These are phyloP conservation scores for Ustilago nuda DNA, from an alignment of 1,284 basidiomycete species.

Conservation along the genomic window DNA sequence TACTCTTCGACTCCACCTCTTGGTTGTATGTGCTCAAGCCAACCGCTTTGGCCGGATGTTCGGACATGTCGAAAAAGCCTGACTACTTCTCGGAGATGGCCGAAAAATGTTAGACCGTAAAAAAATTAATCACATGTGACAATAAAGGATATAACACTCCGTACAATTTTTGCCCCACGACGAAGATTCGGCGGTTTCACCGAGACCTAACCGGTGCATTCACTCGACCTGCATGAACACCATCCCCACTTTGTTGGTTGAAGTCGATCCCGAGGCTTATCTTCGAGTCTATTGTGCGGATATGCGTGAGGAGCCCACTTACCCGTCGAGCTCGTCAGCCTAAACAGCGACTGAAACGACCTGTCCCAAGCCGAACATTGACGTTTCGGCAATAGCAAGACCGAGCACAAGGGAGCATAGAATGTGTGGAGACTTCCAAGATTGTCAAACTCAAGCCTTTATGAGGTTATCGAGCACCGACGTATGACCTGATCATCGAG, in stretches of 20 bases:
- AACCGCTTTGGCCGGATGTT: constrained; percentile 18
- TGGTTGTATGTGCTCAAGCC: constrained; percentile 2
- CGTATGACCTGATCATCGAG: too few species aligned
- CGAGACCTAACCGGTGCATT: not conserved
- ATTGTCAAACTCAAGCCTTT: not conserved
- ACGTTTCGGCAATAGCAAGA: constrained; percentile 1
- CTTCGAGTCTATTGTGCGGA: not conserved
- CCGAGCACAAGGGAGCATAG: not conserved
- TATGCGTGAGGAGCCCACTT: not conserved
- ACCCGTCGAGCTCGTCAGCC: not conserved
- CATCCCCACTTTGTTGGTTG: not conserved
- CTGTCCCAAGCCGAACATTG: not conserved
- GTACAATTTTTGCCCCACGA: not conserved
- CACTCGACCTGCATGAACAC: not conserved
- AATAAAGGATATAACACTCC: not conserved
- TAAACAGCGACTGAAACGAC: not conserved
- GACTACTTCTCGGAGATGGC: constrained; percentile 44
- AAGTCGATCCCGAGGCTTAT: not conserved
- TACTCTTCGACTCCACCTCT: constrained; percentile 11
- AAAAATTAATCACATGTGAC: not conserved
- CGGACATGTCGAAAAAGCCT: constrained; percentile 8
- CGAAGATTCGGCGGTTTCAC: not conserved
- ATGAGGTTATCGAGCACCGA: not conserved
- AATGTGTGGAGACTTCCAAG: not conserved
- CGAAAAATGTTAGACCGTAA: constrained; percentile 15